Evolutionary conservation across 345 rosid genomes (phyloP).

Genomic region (Arabidopsis suecica): DNA sequence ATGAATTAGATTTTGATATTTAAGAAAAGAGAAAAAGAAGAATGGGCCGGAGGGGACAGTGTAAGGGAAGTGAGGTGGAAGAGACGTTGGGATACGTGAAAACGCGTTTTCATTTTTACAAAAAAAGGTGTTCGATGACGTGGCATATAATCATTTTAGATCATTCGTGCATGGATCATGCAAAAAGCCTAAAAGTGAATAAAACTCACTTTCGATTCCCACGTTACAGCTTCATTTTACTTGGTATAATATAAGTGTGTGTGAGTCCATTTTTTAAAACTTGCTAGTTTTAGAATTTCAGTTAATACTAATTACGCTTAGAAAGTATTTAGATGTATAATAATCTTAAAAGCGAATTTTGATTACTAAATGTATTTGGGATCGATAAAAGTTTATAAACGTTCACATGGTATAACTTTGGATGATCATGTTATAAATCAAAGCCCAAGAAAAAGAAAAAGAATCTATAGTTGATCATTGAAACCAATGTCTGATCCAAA

Average conservation of each 20-base stretch:
- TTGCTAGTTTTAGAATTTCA: background rate
- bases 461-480: background rate
- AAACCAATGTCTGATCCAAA: slow-evolving; percentile 6
- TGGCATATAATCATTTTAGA: slow-evolving; percentile 25
- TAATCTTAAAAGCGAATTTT: background rate
- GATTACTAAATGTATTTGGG: background rate
- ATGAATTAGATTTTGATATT: slow-evolving; percentile 1
- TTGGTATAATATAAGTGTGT: background rate
- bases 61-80: slow-evolving; percentile 23
- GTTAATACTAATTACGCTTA: background rate
- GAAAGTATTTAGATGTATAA: background rate
- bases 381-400: background rate
- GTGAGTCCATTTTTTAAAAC: background rate
- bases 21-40: background rate
- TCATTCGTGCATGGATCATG: slow-evolving; percentile 42
- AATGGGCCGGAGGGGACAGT: slow-evolving; percentile 38
- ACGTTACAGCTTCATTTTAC: slow-evolving; percentile 18
- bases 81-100: slow-evolving; percentile 31
- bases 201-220: slow-evolving; percentile 5
- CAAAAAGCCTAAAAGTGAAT: background rate
- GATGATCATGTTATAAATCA: background rate
- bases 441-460: background rate
- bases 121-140: background rate
- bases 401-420: slow-evolving; percentile 15
- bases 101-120: slow-evolving; percentile 33